Conservation (phyloP, 2,329 filamentous ascomycete species). For the Harringtonia aguacate region DNA sequence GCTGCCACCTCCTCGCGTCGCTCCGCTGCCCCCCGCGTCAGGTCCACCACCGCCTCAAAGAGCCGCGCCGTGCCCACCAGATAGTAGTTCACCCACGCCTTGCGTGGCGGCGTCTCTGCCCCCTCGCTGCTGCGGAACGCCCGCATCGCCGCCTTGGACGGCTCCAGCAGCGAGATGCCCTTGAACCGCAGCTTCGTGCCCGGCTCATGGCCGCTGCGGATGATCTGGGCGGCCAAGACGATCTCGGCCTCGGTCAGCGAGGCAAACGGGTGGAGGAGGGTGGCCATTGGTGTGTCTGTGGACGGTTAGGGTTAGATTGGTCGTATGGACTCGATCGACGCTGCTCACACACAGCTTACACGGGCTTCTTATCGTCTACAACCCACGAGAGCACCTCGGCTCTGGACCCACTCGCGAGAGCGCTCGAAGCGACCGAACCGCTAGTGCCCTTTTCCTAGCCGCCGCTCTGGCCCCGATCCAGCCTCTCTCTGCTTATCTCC, state of each 20-base stretch:
- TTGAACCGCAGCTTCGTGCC: constrained; percentile 29
- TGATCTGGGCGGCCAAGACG: neutral
- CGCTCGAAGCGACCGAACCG: too few relatives aligned
- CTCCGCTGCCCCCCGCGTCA: constrained; percentile 10
- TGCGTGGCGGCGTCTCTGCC: constrained; percentile 14
- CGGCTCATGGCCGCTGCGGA: constrained; percentile 13
- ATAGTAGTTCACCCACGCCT: constrained; percentile 22
- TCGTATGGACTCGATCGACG: too few relatives aligned
- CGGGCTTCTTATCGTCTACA: too few relatives aligned
- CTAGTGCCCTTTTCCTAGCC: too few relatives aligned
- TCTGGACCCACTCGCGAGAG: too few relatives aligned
- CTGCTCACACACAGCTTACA: too few relatives aligned
- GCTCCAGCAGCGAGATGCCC: constrained; percentile 38
- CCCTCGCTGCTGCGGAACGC: constrained; percentile 31
- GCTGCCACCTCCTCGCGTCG: constrained; percentile 19
- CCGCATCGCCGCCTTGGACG: constrained; percentile 34
- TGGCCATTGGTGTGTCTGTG: too few relatives aligned
- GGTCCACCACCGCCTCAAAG: constrained; percentile 21
- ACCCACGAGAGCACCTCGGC: too few relatives aligned
- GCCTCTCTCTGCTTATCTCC: too few relatives aligned
- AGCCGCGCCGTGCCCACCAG: constrained; percentile 15
- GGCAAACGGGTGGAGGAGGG: neutral
- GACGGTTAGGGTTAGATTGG: too few relatives aligned
- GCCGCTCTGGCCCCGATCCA: too few relatives aligned
- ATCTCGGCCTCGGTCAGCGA: neutral